Evolutionary conservation across 2,329 filamentous ascomycete genomes (phyloP).

Genomic region (Daldinia sp.): DNA sequence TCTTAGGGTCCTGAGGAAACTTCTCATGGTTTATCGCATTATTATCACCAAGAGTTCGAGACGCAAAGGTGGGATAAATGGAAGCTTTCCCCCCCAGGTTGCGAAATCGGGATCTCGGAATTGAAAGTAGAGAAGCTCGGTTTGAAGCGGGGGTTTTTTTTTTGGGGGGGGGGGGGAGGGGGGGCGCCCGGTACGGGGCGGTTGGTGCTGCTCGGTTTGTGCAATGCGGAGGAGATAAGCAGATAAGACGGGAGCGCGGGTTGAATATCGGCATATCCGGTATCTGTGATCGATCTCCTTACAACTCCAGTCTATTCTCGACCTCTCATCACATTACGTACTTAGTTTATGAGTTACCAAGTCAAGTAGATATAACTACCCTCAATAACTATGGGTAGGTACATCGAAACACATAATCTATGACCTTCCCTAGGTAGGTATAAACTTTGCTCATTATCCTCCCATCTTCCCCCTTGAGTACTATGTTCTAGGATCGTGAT

Average conservation of each 20-base stretch:
- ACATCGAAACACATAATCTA: no score
- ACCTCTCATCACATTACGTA: no score
- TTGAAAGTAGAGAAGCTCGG: slow-evolving; percentile 19
- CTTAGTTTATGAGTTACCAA: no score
- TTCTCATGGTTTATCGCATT: slow-evolving; percentile 48
- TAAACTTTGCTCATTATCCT: no score
- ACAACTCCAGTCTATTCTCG: no score
- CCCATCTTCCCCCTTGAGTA: no score
- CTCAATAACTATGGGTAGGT: no score
- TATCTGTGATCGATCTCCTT: background rate
- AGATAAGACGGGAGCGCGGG: background rate
- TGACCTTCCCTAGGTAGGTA: no score
- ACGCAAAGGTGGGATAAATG: slow-evolving; percentile 4
- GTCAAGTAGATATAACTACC: no score
- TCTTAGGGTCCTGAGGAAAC: slow-evolving; percentile 41
- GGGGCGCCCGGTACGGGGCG: no score
- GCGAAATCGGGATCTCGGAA: slow-evolving; percentile 45
- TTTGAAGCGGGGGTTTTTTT: slow-evolving; percentile 3
- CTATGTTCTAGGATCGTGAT: no score
- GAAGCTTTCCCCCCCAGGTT: slow-evolving; percentile 18
- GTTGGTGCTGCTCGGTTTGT: slow-evolving; percentile 17
- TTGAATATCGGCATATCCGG: slow-evolving; percentile 42
- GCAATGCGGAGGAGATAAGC: slow-evolving; percentile 18
- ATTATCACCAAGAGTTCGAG: no score
- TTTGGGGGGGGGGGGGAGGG: slow-evolving; percentile 23